Base-by-base conservation (phyloP, 208 protist species). In the Leishmania guyanensis region DNA sequence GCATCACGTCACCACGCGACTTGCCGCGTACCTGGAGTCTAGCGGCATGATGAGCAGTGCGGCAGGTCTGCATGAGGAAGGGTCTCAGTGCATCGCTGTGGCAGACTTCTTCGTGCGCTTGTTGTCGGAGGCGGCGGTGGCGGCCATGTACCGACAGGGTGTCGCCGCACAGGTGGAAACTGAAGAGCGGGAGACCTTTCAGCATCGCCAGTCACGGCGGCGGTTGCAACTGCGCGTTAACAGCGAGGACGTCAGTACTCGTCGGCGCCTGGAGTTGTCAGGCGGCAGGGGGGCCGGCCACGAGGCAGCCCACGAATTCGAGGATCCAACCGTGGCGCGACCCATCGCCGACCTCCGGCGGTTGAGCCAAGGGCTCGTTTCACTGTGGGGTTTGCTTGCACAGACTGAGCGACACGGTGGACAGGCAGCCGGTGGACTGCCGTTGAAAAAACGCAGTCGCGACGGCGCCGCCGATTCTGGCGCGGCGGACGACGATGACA, bases 111-210 rank as follows among this genome's bases (percentile, higher is more conserved):
- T 86, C n/a, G 77, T 86, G 43, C 82, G 74, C 26, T 53, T 89
- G 9, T 8, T 89, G 43, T 66, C 76, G n/a, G 85, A 92, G 78
- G 91, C 91, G 9, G 89, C 87, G 29, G 73, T 91, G 64, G 89
- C 87, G 8, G 91, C 91, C 5, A 53, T 86, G 39, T 89, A 84
- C 65, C 91, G 91, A 5, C 60, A 87, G 20, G 88, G 89, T 50
- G 78, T 91, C 65, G 66, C 84, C 0, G 82, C 84, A 20, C 54
- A 60, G 5, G 39, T 91, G 33, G 81, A 79, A 16, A 58, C 54
- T 2, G 88, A 92, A 53, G 86, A 92, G 69, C 68, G 75, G 43
- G 83, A 84, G 9, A 80, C 69, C 12, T 64, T 75, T 62, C 60
- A 53, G 68, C 74, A 78, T 20, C 81, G 64, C 20, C 79, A 77